Percentiles rank a stretch among this genome's conserved stretches.
phyloP scores from a whole-genome alignment of 176 grass and related monocot genomes.

The Pharus latifolius region DNA sequence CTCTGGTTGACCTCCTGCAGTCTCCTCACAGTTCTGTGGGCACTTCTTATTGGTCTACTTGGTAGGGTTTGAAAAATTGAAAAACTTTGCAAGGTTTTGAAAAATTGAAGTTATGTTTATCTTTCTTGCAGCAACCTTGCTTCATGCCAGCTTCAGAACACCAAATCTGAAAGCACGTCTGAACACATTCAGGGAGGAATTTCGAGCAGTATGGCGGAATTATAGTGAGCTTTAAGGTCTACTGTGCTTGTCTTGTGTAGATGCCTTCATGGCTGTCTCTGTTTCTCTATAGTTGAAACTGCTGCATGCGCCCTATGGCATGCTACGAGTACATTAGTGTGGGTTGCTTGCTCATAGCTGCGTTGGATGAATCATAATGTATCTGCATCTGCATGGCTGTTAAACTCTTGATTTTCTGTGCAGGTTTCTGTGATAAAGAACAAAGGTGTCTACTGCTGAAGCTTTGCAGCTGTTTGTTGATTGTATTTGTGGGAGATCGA shows the following conservation, averaged over 20 bases:
- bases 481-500: conserved; percentile 25
- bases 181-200: conserved; percentile 98
- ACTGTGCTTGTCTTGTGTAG: conserved; percentile 6
- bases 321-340: neutral
- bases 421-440: conserved; percentile 27
- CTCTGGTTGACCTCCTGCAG: conserved; percentile 91
- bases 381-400: neutral
- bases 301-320: neutral
- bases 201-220: conserved; percentile 90
- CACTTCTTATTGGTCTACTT: conserved; percentile 74
- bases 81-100: conserved; percentile 8
- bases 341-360: neutral
- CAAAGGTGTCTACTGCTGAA: conserved; percentile 17
- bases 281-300: neutral
- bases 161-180: conserved; percentile 96
- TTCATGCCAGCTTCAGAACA: conserved; percentile 95
- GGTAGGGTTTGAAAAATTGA: conserved; percentile 56
- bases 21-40: conserved; percentile 84
- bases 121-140: conserved; percentile 48
- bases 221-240: conserved; percentile 66
- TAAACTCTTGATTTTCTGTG: neutral
- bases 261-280: neutral
- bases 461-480: conserved; percentile 20
- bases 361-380: neutral
- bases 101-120: neutral